Base-by-base conservation (phyloP, 176 grass and related monocot species). In the Cocos nucifera region DNA sequence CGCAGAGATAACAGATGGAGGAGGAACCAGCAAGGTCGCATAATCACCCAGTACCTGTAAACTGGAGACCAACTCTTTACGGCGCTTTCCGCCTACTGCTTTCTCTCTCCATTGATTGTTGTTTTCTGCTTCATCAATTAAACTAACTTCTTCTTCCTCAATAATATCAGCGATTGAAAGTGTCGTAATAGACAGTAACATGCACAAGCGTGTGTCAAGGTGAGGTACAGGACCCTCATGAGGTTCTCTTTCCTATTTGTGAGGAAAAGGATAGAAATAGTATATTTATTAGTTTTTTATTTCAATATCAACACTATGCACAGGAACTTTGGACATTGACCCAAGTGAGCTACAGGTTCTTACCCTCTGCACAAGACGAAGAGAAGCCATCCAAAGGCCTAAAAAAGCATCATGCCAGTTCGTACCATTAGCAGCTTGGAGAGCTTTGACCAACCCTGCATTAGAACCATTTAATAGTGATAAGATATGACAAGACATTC, bases 351-450 rank as follows among this genome's bases (percentile, higher is more conserved):
- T 76, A 54, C 51, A 39, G 57, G 32, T 49, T 14, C 80, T 79
- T 66, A 92, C 93, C 78, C 93, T 82, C 77, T 98, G 93, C 56
- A 98, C 84, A 70, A 98, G 79, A 22, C 93, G 87, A 72, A 98
- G 81, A 67, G 93, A 80, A 59, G 93, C 81, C 29, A 98, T 73
- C 93, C 87, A 98, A 75, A 98, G 79, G n/a, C 81, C 87, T 75
- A 88, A 74, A 58, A 98, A 98, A 80, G 87, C 67, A 78, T 98
- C 87, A 83, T 83, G 84, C 93, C 93, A 98, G 56, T 70, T 88
- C 5, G 81, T 83, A 60, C 76, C 74, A 79, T 98, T 98, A 62
- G 85, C 59, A 73, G 87, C 84, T 77, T 86, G 84, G 74, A 92
- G 87, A 73, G 87, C 63, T 81, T 92, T 98, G 57, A 98, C 75